Percentiles rank a stretch among this genome's conserved stretches.
These are phyloP conservation scores for Blattamonas nauphoetae DNA, from an alignment of 78 protist species.

Conservation along the genomic window DNA sequence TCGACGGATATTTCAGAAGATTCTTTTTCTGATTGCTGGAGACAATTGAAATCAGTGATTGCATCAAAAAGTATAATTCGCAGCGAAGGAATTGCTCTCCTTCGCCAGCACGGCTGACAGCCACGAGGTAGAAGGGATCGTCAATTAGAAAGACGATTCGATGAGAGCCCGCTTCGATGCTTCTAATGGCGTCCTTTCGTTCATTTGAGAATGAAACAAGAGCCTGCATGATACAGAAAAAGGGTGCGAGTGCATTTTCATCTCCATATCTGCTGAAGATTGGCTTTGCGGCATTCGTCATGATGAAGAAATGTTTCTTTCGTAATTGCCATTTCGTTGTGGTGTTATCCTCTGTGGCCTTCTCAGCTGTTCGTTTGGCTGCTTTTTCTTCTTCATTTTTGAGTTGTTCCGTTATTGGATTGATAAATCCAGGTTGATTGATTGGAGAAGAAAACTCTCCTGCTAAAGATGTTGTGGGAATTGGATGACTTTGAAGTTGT, in stretches of 20 bases:
- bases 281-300: conserved; percentile 11
- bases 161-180: neutral
- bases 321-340: neutral
- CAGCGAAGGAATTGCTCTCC: neutral
- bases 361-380: too few relatives aligned
- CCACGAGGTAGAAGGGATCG: neutral
- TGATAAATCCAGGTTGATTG: too few relatives aligned
- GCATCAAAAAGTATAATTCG: neutral
- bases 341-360: neutral
- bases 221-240: neutral
- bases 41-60: neutral
- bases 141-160: neutral
- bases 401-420: too few relatives aligned
- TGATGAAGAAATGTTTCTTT: neutral
- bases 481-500: too few relatives aligned
- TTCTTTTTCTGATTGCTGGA: neutral
- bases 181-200: neutral
- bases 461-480: too few relatives aligned
- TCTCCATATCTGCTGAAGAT: neutral
- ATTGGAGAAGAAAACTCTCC: too few relatives aligned
- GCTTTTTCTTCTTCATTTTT: too few relatives aligned
- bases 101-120: neutral
- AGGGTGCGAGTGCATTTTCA: neutral
- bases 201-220: neutral
- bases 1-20: neutral